These are phyloP conservation scores for Dipteronia sinensis DNA, from an alignment of 345 rosid genomes.

Conservation along the genomic window DNA sequence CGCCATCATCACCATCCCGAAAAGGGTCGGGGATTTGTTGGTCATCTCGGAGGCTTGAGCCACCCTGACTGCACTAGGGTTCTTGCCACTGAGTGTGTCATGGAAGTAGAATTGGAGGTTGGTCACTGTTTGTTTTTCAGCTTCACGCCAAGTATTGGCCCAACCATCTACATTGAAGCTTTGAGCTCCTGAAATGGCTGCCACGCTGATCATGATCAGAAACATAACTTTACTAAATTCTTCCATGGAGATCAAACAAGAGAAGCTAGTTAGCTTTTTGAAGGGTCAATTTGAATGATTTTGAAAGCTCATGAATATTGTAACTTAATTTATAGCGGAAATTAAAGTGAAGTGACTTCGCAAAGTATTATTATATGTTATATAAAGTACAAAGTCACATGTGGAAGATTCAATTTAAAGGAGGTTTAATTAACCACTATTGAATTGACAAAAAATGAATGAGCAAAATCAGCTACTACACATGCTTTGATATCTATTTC, in stretches of 20 bases:
- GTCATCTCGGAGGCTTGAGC: constrained; percentile 39
- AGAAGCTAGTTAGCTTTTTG: neutral
- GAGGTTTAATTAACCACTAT: neutral
- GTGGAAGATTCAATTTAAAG: neutral
- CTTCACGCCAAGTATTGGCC: constrained; percentile 30
- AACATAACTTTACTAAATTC: constrained; percentile 27
- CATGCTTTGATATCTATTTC: too few relatives aligned
- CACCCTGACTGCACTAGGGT: constrained; percentile 54
- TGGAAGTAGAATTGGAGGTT: constrained; percentile 73
- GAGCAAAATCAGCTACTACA: too few relatives aligned
- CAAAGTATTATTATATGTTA: neutral
- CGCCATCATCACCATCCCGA: constrained; percentile 50
- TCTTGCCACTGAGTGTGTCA: constrained; percentile 55
- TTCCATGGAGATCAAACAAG: neutral
- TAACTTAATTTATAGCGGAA: neutral
- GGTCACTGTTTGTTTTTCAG: constrained; percentile 44
- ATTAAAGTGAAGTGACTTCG: neutral
- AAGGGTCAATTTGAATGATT: neutral
- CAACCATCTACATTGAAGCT: constrained; percentile 23
- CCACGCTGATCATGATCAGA: constrained; percentile 21
- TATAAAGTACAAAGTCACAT: neutral
- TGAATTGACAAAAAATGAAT: neutral
- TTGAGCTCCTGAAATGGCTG: constrained; percentile 30
- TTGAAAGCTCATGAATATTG: neutral
- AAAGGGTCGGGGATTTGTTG: constrained; percentile 47